These are phyloP conservation scores for Rutstroemia sp. DNA, from an alignment of 2,329 filamentous ascomycete species.

Conservation along the genomic window DNA sequence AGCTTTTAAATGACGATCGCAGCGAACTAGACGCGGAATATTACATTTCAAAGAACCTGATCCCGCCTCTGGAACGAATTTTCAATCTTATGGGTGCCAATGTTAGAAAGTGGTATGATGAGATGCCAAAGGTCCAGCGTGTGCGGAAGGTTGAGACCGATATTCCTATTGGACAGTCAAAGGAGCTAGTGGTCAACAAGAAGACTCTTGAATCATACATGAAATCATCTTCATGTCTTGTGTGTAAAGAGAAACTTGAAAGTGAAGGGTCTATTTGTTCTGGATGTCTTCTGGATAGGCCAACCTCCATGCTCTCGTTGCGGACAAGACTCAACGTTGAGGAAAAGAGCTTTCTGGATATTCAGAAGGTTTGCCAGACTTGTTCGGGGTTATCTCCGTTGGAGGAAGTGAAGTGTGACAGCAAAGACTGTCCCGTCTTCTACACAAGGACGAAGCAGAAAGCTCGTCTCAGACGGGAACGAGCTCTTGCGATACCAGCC, in stretches of 20 bases:
- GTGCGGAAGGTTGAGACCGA: slow-evolving; percentile 44
- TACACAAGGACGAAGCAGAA: slow-evolving; percentile 66
- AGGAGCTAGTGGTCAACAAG: slow-evolving; percentile 34
- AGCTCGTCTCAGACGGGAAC: slow-evolving; percentile 36
- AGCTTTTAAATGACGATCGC: slow-evolving; percentile 67
- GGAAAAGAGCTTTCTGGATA: slow-evolving; percentile 55
- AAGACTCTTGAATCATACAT: slow-evolving; percentile 94
- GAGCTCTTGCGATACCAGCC: slow-evolving; percentile 33
- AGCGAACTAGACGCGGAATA: slow-evolving; percentile 87
- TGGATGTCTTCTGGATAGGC: slow-evolving; percentile 45
- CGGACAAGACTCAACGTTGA: slow-evolving; percentile 52
- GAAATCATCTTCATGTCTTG: slow-evolving; percentile 68
- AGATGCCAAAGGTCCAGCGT: slow-evolving; percentile 87
- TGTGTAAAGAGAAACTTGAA: slow-evolving; percentile 51
- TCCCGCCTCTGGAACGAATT: slow-evolving; percentile 90
- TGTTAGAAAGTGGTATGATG: slow-evolving; percentile 85
- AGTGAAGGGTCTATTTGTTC: slow-evolving; percentile 47
- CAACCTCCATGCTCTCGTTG: slow-evolving; percentile 57
- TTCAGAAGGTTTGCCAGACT: slow-evolving; percentile 68
- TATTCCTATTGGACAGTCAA: slow-evolving; percentile 25
- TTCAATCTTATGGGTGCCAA: slow-evolving; percentile 95
- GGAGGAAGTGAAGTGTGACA: slow-evolving; percentile 81
- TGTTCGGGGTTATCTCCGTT: slow-evolving; percentile 67
- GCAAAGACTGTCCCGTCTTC: slow-evolving; percentile 87
- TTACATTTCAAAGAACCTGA: slow-evolving; percentile 93